A percentile compares a stretch with the other conserved stretches of the same genome.
Conservation (phyloP, 2,329 filamentous ascomycete species). For the Thermothelomyces thermophilus region DNA sequence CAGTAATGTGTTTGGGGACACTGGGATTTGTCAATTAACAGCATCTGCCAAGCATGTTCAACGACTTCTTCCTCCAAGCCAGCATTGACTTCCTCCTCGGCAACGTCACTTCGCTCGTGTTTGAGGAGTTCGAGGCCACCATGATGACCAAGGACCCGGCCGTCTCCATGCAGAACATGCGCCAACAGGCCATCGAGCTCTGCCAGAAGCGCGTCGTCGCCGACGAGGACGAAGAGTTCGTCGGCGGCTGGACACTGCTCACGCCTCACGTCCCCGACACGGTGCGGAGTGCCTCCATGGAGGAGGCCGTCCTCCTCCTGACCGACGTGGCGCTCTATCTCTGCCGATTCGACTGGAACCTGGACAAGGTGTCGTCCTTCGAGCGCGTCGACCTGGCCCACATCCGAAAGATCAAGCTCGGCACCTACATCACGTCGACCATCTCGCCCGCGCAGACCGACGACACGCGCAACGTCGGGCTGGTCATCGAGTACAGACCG, state of each 20-base stretch:
- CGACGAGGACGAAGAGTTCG: constrained; percentile 74
- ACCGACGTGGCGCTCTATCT: constrained; percentile 82
- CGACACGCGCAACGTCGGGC: constrained; percentile 72
- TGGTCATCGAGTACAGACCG: constrained; percentile 71
- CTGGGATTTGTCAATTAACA: too few species aligned
- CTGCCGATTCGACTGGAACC: constrained; percentile 89
- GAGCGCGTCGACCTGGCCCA: constrained; percentile 75
- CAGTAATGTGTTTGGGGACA: too few species aligned
- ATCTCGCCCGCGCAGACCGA: constrained; percentile 72
- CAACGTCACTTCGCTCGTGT: constrained; percentile 75
- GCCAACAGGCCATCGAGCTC: constrained; percentile 83
- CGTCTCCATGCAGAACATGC: constrained; percentile 74
- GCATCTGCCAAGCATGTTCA: constrained; percentile 98
- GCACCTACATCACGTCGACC: constrained; percentile 86
- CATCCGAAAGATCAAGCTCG: constrained; percentile 65
- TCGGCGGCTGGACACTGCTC: constrained; percentile 83
- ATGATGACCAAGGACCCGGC: constrained; percentile 92
- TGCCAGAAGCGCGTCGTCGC: constrained; percentile 81
- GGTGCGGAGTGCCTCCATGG: constrained; percentile 65
- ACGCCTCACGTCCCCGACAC: constrained; percentile 68
- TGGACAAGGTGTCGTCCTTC: constrained; percentile 90
- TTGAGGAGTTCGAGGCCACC: constrained; percentile 88
- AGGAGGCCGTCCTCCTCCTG: constrained; percentile 80
- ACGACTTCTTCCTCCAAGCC: constrained; percentile 93
- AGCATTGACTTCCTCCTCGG: constrained; percentile 92